Base-by-base conservation (phyloP, 768 basidiomycete genomes). In the Pleurotus sapidus region DNA sequence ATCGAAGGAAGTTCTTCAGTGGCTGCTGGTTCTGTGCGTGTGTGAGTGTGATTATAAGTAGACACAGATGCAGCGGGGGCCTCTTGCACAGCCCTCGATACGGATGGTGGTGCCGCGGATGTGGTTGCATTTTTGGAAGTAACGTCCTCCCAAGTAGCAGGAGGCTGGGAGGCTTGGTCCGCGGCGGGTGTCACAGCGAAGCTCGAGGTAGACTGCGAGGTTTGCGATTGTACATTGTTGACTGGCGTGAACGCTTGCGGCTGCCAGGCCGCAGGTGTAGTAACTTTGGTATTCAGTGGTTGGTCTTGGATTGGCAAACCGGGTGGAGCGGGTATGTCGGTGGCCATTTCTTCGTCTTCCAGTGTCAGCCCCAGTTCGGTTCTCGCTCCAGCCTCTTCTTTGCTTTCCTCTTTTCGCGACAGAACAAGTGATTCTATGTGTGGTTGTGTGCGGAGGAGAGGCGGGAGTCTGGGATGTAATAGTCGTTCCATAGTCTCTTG, bases 391-490 rank as follows among this genome's bases (percentile, higher is more conserved):
- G 59, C 64, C 69, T 93, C 91, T 64, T 90, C 88, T 17, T 77
- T 73, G 27, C 81, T 77, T 64, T 89, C 88, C 61, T 91, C 88
- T 2, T 73, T 71, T 24, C 77, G 78, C 61, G 84, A 84, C 25
- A 92, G 74, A 11, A 85, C 78, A 14, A 91, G 66, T 1, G 77
- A 69, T 60, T 88, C 88, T 9, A 88, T 66, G 27, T 80, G 75
- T 14, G 90, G 89, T 57, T 89, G 68, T 3, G 87, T 77, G 46
- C 87, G 84, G 54, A 91, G 75, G 11, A 91, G 70, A 6, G 91
- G 88, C 7, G 93, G 93, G 4, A 89, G 76, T 18, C 91, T 86
- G 46, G 92, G 91, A 63, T 94, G 93, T 9, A 95, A 66, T 20
- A 93, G 71, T 24, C 86, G 67, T 57, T 90, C 89, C 20, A 54